Evolutionary conservation across 305 asterid genomes (phyloP).

Genomic region (Solanum chacoense): DNA sequence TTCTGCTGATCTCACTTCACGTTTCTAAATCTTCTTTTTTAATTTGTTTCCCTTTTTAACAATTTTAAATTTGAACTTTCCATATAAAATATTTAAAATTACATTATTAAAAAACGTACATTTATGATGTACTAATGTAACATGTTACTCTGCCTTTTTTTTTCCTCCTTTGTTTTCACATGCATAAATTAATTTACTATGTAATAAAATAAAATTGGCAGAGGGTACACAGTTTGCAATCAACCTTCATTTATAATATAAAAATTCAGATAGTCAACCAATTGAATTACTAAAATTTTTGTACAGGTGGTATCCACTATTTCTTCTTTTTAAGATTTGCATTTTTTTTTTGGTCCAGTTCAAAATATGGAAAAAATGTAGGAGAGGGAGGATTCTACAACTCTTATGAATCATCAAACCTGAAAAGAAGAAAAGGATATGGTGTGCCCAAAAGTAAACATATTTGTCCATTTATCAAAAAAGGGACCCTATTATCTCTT

Average conservation of each 20-base stretch:
- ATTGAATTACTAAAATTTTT: too few relatives aligned
- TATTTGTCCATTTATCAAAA: not conserved
- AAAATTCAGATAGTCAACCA: not conserved
- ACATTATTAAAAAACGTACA: not conserved
- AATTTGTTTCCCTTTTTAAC: not conserved
- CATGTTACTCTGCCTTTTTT: not conserved
- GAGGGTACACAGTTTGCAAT: not conserved
- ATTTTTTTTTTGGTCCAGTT: not conserved
- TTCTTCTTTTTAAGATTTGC: not conserved
- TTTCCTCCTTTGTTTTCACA: not conserved
- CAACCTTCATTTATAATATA: not conserved
- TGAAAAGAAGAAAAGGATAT: not conserved
- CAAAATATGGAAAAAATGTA: not conserved
- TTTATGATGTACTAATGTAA: not conserved
- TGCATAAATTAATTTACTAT: not conserved
- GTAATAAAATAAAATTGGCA: not conserved
- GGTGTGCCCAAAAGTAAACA: not conserved
- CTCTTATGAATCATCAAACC: not conserved
- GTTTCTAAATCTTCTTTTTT: not conserved
- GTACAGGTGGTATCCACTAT: fast-evolving
- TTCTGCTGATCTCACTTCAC: not conserved
- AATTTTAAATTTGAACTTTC: not conserved
- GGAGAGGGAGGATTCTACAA: not conserved
- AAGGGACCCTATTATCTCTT: not conserved
- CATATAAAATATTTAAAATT: not conserved